Conservation (phyloP, 345 rosid species). For the Dipteronia sinensis region DNA sequence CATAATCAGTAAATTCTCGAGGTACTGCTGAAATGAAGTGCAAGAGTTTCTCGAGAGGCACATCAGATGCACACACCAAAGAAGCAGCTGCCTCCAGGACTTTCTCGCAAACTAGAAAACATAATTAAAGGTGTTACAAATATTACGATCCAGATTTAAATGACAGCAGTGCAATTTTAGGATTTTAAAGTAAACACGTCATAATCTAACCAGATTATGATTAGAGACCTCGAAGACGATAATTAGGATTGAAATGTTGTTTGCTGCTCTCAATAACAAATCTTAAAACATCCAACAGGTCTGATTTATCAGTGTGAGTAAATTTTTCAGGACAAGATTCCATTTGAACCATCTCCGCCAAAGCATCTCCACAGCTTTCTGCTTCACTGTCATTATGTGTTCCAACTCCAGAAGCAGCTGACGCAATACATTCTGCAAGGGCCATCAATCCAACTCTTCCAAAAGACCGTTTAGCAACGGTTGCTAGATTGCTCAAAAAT, state of each 20-base stretch:
- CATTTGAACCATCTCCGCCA: conserved; percentile 25
- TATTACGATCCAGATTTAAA: conserved; percentile 10
- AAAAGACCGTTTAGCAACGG: conserved; percentile 71
- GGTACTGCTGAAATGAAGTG: conserved; percentile 79
- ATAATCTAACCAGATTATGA: conserved; percentile 29
- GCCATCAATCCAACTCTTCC: conserved; percentile 92
- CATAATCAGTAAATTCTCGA: conserved; percentile 72
- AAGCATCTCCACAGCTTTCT: conserved; percentile 29
- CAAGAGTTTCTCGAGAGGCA: conserved; percentile 71
- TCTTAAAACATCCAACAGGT: conserved; percentile 67
- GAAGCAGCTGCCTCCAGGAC: conserved; percentile 67
- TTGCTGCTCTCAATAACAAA: conserved; percentile 87
- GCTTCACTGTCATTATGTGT: conserved; percentile 27
- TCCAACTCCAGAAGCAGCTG: conserved; percentile 54
- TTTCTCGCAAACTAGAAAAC: conserved; percentile 60
- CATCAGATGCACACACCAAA: conserved; percentile 46
- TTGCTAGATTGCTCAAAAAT: conserved; percentile 67
- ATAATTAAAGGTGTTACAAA: conserved; percentile 17
- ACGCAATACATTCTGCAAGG: conserved; percentile 76
- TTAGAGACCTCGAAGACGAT: conserved; percentile 79
- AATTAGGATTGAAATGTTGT: conserved; percentile 89
- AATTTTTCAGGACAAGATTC: conserved; percentile 33
- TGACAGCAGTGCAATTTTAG: background rate
- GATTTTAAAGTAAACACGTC: conserved; percentile 14
- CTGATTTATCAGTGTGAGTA: conserved; percentile 37